Conservation (phyloP, 768 basidiomycete genomes). For the Hebeloma cylindrosporum region DNA sequence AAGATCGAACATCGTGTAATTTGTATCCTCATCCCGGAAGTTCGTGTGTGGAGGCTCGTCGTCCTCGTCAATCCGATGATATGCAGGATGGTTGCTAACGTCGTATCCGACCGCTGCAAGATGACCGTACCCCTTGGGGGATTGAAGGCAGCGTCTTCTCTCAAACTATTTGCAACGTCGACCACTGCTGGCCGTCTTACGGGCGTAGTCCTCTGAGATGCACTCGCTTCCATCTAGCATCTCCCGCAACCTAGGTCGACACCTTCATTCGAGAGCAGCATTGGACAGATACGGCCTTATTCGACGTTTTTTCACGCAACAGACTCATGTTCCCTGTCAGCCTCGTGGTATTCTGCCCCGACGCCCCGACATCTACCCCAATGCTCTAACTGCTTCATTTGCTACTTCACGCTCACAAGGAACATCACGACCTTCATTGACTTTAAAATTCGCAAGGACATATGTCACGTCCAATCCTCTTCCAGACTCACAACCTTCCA, state of each 20-base stretch:
- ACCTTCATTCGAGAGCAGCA: conserved; percentile 9
- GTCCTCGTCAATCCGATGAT: conserved; percentile 57
- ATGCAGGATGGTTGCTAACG: conserved; percentile 72
- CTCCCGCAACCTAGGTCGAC: conserved; percentile 8
- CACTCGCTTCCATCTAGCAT: conserved; percentile 1
- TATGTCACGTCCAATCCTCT: conserved; percentile 8
- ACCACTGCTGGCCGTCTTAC: too few species aligned
- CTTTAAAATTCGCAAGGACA: conserved; percentile 3
- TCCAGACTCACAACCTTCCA: conserved; percentile 12
- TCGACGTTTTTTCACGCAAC: conserved; percentile 52
- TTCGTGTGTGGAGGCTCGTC: conserved; percentile 48
- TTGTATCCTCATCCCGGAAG: conserved; percentile 53
- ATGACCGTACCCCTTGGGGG: conserved; percentile 33
- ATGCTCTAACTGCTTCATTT: not conserved
- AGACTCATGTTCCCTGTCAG: conserved; percentile 26
- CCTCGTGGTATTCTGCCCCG: conserved; percentile 6
- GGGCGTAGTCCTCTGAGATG: too few species aligned
- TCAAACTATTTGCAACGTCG: too few species aligned
- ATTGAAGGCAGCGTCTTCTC: too few species aligned
- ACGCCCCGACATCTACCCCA: not conserved
- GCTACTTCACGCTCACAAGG: not conserved
- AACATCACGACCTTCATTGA: conserved; percentile 5
- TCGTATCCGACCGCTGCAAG: conserved; percentile 71
- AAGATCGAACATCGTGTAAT: conserved; percentile 91
- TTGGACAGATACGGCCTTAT: conserved; percentile 62